Percentiles rank a stretch among this genome's conserved stretches.
Evolutionary conservation across 345 rosid genomes (phyloP).

Genomic region (Hibiscus mutabilis): DNA sequence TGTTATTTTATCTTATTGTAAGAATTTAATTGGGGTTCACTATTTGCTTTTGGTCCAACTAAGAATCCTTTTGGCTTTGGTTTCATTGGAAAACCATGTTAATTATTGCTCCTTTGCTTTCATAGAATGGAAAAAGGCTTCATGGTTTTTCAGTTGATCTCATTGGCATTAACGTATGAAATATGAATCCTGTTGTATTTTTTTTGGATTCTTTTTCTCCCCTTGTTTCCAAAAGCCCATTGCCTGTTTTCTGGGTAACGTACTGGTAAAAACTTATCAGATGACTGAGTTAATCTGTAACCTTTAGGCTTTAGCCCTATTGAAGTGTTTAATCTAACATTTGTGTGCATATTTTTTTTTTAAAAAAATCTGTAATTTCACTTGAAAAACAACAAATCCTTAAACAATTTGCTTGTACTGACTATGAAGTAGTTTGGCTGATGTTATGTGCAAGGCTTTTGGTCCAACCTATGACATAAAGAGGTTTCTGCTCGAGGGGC

Average conservation of each 20-base stretch:
- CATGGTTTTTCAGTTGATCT: neutral
- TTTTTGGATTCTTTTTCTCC: neutral
- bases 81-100: neutral
- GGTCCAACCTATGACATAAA: constrained; percentile 10
- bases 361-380: neutral
- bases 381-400: neutral
- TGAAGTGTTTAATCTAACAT: neutral
- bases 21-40: neutral
- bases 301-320: neutral
- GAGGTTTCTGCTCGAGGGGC: constrained; percentile 22
- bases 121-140: neutral
- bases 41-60: neutral
- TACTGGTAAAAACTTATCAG: neutral
- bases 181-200: neutral
- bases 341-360: neutral
- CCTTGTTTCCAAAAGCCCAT: neutral
- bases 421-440: constrained; percentile 49
- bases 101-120: neutral
- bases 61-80: neutral
- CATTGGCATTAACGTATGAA: neutral
- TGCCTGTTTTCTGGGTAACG: neutral
- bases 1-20: neutral
- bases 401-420: constrained; percentile 16
- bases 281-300: neutral
- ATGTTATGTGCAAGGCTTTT: constrained; percentile 57